phyloP scores from a whole-genome alignment of 345 rosid genomes.

The Lepidium sativum region DNA sequence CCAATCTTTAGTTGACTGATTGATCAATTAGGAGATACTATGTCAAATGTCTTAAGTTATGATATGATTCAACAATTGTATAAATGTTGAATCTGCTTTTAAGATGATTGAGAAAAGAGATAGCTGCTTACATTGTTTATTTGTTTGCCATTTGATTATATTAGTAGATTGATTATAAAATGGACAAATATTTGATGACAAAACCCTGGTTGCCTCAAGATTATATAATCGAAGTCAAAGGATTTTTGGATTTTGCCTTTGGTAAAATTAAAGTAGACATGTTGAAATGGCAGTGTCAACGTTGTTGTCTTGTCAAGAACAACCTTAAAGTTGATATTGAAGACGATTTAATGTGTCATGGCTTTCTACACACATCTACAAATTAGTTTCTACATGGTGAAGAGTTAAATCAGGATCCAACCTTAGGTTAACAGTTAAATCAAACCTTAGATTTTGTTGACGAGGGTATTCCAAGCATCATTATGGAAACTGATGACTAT shows the following conservation, averaged over 20 bases:
- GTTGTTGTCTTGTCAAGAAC: background rate
- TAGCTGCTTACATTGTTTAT: no score
- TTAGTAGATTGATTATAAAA: background rate
- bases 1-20: constrained; percentile 14
- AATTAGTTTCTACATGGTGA: background rate
- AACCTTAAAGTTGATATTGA: no score
- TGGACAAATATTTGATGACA: background rate
- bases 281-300: background rate
- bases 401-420: background rate
- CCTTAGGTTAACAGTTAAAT: no score
- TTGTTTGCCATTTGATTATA: no score
- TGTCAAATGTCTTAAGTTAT: background rate
- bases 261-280: background rate
- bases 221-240: background rate
- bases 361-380: background rate
- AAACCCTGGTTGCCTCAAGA: background rate
- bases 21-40: constrained; percentile 5
- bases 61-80: background rate
- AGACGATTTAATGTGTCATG: background rate
- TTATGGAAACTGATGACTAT: no score
- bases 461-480: no score
- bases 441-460: no score
- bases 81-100: no score
- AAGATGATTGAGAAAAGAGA: rapidly evolving
- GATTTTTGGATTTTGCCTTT: background rate